phyloP scores from a whole-genome alignment of 768 basidiomycete genomes.

The Trametes maxima region DNA sequence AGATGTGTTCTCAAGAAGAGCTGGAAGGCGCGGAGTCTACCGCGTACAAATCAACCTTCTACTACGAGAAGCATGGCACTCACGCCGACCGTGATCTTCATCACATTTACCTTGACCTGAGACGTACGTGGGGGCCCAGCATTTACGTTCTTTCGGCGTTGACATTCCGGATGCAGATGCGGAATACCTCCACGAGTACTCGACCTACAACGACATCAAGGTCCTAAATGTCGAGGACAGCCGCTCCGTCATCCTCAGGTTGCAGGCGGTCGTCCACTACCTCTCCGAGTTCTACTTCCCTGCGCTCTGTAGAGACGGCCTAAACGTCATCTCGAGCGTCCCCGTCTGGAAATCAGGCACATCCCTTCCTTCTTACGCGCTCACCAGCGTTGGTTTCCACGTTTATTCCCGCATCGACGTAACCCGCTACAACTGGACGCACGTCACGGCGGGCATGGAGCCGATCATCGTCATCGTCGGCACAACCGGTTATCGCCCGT shows the following conservation, averaged over 20 bases:
- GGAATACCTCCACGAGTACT: slow-evolving; percentile 31
- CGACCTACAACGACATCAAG: slow-evolving; percentile 27
- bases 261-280: slow-evolving; percentile 30
- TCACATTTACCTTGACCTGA: slow-evolving; percentile 31
- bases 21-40: slow-evolving; percentile 16
- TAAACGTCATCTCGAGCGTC: slow-evolving; percentile 31
- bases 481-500: slow-evolving; percentile 25
- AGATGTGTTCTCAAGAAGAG: slow-evolving; percentile 24
- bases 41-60: slow-evolving; percentile 17
- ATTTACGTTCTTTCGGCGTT: neutral
- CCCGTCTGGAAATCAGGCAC: slow-evolving; percentile 24
- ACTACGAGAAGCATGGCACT: slow-evolving; percentile 22
- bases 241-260: slow-evolving; percentile 21
- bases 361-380: slow-evolving; percentile 22
- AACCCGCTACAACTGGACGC: slow-evolving; percentile 25
- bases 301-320: slow-evolving; percentile 23
- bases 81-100: slow-evolving; percentile 18
- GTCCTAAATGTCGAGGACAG: slow-evolving; percentile 16
- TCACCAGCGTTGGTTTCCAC: slow-evolving; percentile 29
- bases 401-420: slow-evolving; percentile 27
- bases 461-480: slow-evolving; percentile 32
- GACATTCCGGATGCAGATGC: slow-evolving; percentile 21
- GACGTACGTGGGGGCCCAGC: slow-evolving; percentile 18
- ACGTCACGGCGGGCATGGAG: slow-evolving; percentile 20
- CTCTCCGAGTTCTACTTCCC: slow-evolving; percentile 31